Evolutionary conservation across 2,329 filamentous ascomycete species (phyloP), one percentile per base, ranked within the genome.

Genomic region (Neospermospora avenae): DNA sequence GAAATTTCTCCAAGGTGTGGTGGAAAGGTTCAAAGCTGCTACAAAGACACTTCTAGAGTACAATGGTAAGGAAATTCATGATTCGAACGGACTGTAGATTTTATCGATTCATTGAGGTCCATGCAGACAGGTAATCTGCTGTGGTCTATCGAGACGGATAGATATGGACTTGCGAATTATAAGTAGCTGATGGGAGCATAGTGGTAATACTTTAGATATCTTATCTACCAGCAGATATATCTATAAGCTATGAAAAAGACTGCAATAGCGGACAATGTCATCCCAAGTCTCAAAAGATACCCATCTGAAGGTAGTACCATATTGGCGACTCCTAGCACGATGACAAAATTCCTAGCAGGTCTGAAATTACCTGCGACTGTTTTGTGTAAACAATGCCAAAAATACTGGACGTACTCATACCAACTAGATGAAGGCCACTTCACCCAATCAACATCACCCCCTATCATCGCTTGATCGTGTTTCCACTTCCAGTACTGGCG

Each of bases 381-480:
- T 39, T 39, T 39, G 37, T 39, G 37, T 39, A 39, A 13, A 16
- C 37, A 39, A 39, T 39, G 37, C 37, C 37, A 39, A 14, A 39
- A 39, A 16, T 39, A 39, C 37, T 39, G 37, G 37, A 39, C 37
- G n/a, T 39, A 16, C 13, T 51, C 55, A 57, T 28, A 35, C 55
- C 44, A 42, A 41, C 34, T 24, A 57, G 42, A 51, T 22, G 25
- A 39, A 34, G 45, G 37, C 55, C 55, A 57, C n/a, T 18, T 28
- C 35, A 41, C 45, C 45, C 55, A 57, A 41, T 57, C 55, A 13
- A 20, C 45, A 24, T 51, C 44, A 41, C 34, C 22, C 18, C 55
- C 55, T 41, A 42, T 57, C 55, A 57, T 57, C 35, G 34, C 42
- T 41, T 24, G 28, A 31, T 58, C 39, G 37, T 58, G 28, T 39